Base-by-base conservation (phyloP, 2,329 filamentous ascomycete species). In the Fusarium bactridioides region DNA sequence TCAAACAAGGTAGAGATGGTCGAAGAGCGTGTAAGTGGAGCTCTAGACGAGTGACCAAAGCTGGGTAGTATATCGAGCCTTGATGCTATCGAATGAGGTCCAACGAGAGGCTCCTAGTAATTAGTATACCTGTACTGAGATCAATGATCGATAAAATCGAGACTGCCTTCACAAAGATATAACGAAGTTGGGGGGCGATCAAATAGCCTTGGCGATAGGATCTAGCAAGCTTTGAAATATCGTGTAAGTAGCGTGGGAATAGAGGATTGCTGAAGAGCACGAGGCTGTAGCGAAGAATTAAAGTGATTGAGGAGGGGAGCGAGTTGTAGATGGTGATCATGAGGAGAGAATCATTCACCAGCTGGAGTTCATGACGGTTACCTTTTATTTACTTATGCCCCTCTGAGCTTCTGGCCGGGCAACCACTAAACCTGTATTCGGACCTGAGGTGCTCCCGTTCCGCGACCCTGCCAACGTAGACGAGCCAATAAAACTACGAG, bases 31-130 rank as follows among this genome's bases (percentile, higher is more conserved):
- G 61, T 73, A 73, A 75, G 74, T 76, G 66, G 70, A 62, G 72
- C 67, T 73, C 84, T 80, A 77, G 74, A 82, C 83, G 83, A 86
- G 82, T 80, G 86, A 85, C 59, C 74, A 86, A 85, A 84, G 83
- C 81, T 85, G 81, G 77, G 79, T 70, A 69, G 75, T 79, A 78
- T 76, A 73, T 77, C 75, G 78, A 81, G 79, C 79, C 82, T 79
- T 79, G 79, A 83, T 75, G 61, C 29, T 76, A 82, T 85, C 83
- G 83, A 85, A 83, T 79, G 83, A 87, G 84, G 81, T 88, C 85
- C 86, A 87, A 79, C 82, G 83, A 88, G 88, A 86, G 85, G 83
- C 86, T 88, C 86, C 85, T 88, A 82, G 83, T 78, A 77, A 82
- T 86, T 86, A 85, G 84, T 87, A 84, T 80, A 80, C 67, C 71